These are phyloP conservation scores for Amyloporia xantha DNA, from an alignment of 768 basidiomycete species.

Conservation along the genomic window DNA sequence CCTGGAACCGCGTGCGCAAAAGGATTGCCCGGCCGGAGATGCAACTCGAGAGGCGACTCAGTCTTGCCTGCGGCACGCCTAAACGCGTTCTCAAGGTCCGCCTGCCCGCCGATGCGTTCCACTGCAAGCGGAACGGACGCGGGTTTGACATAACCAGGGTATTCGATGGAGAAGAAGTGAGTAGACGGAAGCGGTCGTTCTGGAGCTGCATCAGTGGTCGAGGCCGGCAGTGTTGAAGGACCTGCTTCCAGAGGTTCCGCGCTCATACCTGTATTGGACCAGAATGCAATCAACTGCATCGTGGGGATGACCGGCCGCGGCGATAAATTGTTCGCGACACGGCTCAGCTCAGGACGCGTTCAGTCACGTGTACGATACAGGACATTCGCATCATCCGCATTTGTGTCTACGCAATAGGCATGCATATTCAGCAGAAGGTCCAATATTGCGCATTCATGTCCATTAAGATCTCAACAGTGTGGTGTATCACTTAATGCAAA, in stretches of 20 bases:
- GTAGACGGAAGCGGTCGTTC: conserved; percentile 44
- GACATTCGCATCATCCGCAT: too few relatives aligned
- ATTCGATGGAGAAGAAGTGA: conserved; percentile 78
- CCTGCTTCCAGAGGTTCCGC: background rate
- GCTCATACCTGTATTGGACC: too few relatives aligned
- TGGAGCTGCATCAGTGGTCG: conserved; percentile 24
- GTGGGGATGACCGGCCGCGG: too few relatives aligned
- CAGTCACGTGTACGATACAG: too few relatives aligned
- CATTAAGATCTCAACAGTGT: too few relatives aligned
- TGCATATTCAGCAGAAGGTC: too few relatives aligned
- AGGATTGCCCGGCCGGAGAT: conserved; percentile 63
- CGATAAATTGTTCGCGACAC: too few relatives aligned
- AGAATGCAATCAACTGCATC: too few relatives aligned
- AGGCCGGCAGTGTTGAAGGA: background rate
- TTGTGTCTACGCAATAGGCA: too few relatives aligned
- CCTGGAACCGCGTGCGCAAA: conserved; percentile 84
- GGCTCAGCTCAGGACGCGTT: too few relatives aligned
- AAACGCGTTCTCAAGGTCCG: conserved; percentile 71
- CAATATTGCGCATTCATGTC: too few relatives aligned
- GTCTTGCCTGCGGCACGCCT: conserved; percentile 55
- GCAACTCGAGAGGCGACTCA: conserved; percentile 68
- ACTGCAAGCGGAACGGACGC: conserved; percentile 58
- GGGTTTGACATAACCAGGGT: conserved; percentile 76
- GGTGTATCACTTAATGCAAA: too few relatives aligned
- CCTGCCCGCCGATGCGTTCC: conserved; percentile 61